Conservation (phyloP, 2,329 filamentous ascomycete species). For the Beauveria brongniartii region DNA sequence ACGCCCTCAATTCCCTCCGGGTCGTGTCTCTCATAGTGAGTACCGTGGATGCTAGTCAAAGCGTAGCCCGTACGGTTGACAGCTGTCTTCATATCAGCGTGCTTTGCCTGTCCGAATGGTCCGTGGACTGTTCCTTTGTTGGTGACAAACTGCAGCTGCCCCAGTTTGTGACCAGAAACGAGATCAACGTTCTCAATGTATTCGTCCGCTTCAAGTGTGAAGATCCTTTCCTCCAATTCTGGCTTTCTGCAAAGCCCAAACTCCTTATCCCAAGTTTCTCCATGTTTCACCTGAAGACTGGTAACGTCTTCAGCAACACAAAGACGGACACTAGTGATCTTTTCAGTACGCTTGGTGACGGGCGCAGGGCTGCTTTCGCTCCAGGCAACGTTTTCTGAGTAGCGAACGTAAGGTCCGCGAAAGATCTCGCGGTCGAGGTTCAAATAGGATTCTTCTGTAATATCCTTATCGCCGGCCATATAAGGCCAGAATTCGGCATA, state of each 20-base stretch:
- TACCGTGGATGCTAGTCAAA: neutral
- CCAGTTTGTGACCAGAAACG: neutral
- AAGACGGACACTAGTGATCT: neutral
- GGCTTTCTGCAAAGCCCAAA: neutral
- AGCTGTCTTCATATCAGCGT: neutral
- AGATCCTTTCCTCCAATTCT: neutral
- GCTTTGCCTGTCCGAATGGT: neutral
- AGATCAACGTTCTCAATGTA: neutral
- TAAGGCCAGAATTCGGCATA: neutral
- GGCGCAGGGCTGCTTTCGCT: neutral
- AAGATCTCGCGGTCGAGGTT: slow-evolving; percentile 4
- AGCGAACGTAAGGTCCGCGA: neutral
- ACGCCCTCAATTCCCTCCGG: neutral
- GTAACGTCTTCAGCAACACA: neutral
- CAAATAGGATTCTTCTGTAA: neutral
- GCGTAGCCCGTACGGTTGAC: neutral
- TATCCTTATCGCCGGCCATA: neutral
- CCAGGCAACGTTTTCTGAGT: neutral
- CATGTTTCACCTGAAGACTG: neutral
- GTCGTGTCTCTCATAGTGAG: neutral
- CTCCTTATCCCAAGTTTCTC: neutral
- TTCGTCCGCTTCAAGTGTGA: neutral
- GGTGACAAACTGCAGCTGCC: neutral
- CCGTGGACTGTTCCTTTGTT: neutral
- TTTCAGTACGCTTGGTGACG: neutral